These are phyloP conservation scores for Corymbia calophylla DNA, from an alignment of 441 rosid genomes.

Conservation along the genomic window DNA sequence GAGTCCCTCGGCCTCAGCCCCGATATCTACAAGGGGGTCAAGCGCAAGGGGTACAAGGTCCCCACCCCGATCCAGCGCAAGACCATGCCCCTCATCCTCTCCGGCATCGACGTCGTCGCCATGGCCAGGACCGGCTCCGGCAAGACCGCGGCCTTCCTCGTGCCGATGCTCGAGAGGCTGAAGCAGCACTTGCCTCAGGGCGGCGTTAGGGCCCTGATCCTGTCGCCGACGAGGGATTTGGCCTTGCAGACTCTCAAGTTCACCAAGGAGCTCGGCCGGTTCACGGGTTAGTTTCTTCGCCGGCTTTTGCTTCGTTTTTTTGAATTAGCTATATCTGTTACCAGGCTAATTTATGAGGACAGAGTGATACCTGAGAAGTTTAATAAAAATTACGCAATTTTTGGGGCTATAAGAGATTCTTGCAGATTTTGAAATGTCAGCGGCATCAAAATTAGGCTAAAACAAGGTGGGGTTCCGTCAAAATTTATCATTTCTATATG, in stretches of 20 bases:
- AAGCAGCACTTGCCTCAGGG: conserved; percentile 71
- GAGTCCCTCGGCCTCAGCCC: conserved; percentile 77
- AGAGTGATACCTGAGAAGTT: background rate
- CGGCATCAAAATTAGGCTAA: background rate
- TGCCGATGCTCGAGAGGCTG: conserved; percentile 88
- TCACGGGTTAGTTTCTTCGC: conserved; percentile 43
- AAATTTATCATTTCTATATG: background rate
- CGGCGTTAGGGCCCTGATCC: conserved; percentile 73
- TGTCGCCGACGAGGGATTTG: conserved; percentile 91
- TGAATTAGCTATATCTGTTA: background rate
- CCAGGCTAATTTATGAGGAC: background rate
- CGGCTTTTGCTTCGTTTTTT: background rate
- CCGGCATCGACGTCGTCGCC: conserved; percentile 87
- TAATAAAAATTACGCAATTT: background rate
- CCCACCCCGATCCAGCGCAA: conserved; percentile 97
- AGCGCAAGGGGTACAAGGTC: conserved; percentile 83
- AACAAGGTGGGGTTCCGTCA: background rate
- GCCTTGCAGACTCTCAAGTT: conserved; percentile 91
- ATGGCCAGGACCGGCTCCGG: conserved; percentile 99
- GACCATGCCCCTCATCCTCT: conserved; percentile 89
- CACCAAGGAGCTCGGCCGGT: conserved; percentile 72
- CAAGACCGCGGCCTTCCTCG: conserved; percentile 85
- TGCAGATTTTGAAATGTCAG: background rate
- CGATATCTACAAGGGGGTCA: conserved; percentile 65
- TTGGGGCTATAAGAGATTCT: background rate